Evolutionary conservation across 2,329 filamentous ascomycete species (phyloP).

Genomic region (Amauroascus niger): DNA sequence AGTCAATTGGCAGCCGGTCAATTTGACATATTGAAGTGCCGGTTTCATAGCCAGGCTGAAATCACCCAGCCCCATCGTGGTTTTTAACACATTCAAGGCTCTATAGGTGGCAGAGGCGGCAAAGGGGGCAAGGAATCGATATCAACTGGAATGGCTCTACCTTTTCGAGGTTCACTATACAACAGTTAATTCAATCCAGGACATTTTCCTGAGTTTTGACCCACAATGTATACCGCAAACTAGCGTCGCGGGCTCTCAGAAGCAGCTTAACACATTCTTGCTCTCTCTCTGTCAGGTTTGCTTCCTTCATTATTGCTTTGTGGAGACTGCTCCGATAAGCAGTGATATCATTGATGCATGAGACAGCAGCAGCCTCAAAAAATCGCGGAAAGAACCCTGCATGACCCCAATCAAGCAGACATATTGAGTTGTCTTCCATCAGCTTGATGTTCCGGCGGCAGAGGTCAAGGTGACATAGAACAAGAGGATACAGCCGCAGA

Average conservation of each 20-base stretch:
- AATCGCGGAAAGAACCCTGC: conserved; percentile 22
- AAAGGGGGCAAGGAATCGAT: not conserved
- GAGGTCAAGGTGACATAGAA: conserved; percentile 23
- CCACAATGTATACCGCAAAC: conserved; percentile 5
- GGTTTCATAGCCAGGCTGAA: not conserved
- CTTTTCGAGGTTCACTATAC: not conserved
- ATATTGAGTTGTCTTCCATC: conserved; percentile 19
- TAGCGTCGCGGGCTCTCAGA: conserved; percentile 3
- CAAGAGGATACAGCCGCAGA: conserved; percentile 19
- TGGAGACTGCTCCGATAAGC: conserved; percentile 17
- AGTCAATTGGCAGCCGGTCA: too few relatives aligned
- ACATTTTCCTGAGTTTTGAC: not conserved
- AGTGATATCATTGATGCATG: conserved; percentile 17
- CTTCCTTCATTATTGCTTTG: conserved; percentile 12
- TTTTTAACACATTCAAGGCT: not conserved
- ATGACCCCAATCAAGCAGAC: conserved; percentile 23
- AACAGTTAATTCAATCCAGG: not conserved
- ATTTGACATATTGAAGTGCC: too few relatives aligned
- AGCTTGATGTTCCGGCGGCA: conserved; percentile 24
- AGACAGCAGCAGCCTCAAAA: conserved; percentile 18
- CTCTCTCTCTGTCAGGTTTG: conserved; percentile 20
- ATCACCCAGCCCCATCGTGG: not conserved
- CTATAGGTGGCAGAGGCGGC: not conserved
- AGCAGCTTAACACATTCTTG: conserved; percentile 17
- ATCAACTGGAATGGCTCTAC: not conserved